Conservation (phyloP, 2,329 filamentous ascomycete genomes). For the Aspergillus sojae region DNA sequence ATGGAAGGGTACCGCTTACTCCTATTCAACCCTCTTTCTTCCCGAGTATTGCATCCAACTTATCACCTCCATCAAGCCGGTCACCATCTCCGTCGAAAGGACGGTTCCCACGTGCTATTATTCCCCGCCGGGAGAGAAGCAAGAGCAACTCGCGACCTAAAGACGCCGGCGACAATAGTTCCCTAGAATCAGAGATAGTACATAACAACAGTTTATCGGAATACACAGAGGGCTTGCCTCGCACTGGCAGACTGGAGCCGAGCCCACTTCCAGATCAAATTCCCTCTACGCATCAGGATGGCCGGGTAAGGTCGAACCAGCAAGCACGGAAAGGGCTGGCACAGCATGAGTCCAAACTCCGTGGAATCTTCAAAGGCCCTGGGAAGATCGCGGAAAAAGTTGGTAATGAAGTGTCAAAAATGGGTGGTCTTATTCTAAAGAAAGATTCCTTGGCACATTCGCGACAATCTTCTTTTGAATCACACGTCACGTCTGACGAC, state of each 20-base stretch:
- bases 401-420: conserved; percentile 63
- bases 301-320: conserved; percentile 21
- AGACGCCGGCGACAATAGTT: conserved; percentile 33
- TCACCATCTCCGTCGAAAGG: conserved; percentile 66
- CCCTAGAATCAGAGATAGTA: conserved; percentile 20
- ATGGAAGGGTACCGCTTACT: conserved; percentile 48
- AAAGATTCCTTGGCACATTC: conserved; percentile 54
- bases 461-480: conserved; percentile 47
- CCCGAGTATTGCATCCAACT: conserved; percentile 62
- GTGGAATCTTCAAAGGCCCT: conserved; percentile 73
- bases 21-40: conserved; percentile 49
- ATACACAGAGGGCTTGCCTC: conserved; percentile 20
- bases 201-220: conserved; percentile 20
- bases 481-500: conserved; percentile 48
- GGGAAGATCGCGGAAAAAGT: conserved; percentile 74
- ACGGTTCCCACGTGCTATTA: conserved; percentile 48
- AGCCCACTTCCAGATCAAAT: conserved; percentile 31
- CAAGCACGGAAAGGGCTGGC: conserved; percentile 31
- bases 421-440: conserved; percentile 63
- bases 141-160: conserved; percentile 43
- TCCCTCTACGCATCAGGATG: conserved; percentile 28
- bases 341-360: conserved; percentile 61
- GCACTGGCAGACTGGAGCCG: conserved; percentile 27
- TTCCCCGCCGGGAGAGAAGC: conserved; percentile 41
- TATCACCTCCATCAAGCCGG: conserved; percentile 66